A percentile compares a stretch with the other conserved stretches of the same genome.
These are phyloP conservation scores for Yarrowia galli DNA, from an alignment of 1,139 yeast genomes.

Conservation along the genomic window DNA sequence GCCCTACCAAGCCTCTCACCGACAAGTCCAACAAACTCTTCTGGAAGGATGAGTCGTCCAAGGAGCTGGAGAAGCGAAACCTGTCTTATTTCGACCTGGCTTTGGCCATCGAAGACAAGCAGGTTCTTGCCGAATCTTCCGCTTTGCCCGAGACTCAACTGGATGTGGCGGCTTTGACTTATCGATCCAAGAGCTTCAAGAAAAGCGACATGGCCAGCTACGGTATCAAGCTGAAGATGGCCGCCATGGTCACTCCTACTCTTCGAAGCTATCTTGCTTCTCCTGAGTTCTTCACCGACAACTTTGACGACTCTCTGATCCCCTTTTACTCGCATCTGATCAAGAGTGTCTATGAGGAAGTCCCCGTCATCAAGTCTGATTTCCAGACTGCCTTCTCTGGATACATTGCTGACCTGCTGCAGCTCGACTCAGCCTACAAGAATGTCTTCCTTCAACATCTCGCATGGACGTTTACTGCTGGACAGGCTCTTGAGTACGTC, in stretches of 20 bases:
- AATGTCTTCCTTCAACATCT: conserved; percentile 8
- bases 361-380: neutral
- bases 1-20: neutral
- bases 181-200: conserved; percentile 30
- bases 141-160: conserved; percentile 30
- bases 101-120: conserved; percentile 16
- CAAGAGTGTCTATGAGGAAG: conserved; percentile 21
- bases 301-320: neutral
- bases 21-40: conserved; percentile 16
- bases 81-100: conserved; percentile 34
- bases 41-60: conserved; percentile 1
- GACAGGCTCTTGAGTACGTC: conserved; percentile 18
- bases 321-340: conserved; percentile 32
- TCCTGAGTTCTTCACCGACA: conserved; percentile 19
- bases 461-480: conserved; percentile 11
- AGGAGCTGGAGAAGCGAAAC: conserved; percentile 14
- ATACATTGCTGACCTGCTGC: neutral
- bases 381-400: conserved; percentile 2
- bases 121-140: conserved; percentile 13
- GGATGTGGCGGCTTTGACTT: conserved; percentile 22
- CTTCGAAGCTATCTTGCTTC: conserved; percentile 18
- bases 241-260: conserved; percentile 9
- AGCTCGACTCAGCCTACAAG: neutral
- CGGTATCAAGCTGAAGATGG: conserved; percentile 32
- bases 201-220: conserved; percentile 5